Percentiles rank a stretch among this genome's conserved stretches.
Evolutionary conservation across 768 basidiomycete genomes (phyloP).

Genomic region (Cubamyces lactineus): DNA sequence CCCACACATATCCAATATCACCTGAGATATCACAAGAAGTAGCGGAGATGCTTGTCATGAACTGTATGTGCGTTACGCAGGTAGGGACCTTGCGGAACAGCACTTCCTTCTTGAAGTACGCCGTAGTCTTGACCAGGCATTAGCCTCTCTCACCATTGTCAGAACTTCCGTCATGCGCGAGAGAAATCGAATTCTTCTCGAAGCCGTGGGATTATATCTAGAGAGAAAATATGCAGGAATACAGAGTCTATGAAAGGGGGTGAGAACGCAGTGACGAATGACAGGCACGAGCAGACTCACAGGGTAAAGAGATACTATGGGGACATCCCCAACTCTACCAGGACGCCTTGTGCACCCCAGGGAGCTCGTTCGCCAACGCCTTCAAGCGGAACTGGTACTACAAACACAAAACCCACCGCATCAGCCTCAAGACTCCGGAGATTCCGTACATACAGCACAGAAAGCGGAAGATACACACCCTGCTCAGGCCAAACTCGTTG

Average conservation of each 20-base stretch:
- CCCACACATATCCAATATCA: too few species aligned
- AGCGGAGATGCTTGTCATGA: too few species aligned
- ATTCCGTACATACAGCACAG: neutral
- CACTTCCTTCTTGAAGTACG: too few species aligned
- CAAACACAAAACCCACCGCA: neutral
- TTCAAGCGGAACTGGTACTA: slow-evolving; percentile 92
- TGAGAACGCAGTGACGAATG: neutral
- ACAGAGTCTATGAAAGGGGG: neutral
- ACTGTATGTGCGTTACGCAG: too few species aligned
- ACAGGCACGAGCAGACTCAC: neutral
- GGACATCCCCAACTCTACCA: slow-evolving; percentile 56
- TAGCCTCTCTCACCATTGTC: too few species aligned
- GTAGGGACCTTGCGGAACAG: too few species aligned
- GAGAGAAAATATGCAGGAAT: neutral
- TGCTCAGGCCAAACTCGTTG: slow-evolving; percentile 83
- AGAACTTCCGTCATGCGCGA: too few species aligned
- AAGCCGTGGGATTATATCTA: neutral
- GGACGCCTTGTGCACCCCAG: slow-evolving; percentile 89
- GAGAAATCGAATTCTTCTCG: neutral
- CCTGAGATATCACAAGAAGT: too few species aligned
- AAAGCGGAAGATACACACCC: slow-evolving; percentile 48
- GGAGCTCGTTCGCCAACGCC: slow-evolving; percentile 78
- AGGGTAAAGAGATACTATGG: neutral
- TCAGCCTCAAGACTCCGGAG: neutral
- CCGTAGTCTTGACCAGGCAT: too few species aligned